Percentiles rank a stretch among this genome's conserved stretches.
These are phyloP conservation scores for Lentinula lateritia DNA, from an alignment of 768 basidiomycete species.

Conservation along the genomic window DNA sequence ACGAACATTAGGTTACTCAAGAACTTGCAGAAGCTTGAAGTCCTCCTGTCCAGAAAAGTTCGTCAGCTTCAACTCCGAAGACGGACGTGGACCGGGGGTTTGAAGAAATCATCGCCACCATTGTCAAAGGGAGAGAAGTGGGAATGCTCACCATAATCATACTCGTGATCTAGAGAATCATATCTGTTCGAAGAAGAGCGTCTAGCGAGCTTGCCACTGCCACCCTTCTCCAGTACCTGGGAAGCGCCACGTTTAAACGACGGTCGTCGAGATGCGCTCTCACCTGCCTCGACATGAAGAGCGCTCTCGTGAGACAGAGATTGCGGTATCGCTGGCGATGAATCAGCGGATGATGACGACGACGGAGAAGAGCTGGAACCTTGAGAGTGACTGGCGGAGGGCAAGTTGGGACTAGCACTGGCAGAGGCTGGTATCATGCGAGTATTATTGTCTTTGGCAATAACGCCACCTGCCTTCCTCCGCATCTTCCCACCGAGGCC, in stretches of 20 bases:
- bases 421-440: neutral
- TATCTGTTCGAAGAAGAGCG: neutral
- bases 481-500: slow-evolving; percentile 29
- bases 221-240: slow-evolving; percentile 53
- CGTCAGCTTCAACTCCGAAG: neutral
- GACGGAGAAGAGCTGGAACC: neutral
- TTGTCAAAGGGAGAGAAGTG: neutral
- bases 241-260: slow-evolving; percentile 71
- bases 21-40: neutral
- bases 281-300: slow-evolving; percentile 14
- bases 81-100: neutral
- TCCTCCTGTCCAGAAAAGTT: neutral
- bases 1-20: neutral
- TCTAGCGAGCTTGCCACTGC: slow-evolving; percentile 1
- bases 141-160: neutral
- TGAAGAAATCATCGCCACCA: neutral
- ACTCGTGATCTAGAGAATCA: neutral
- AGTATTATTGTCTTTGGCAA: neutral
- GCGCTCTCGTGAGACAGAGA: slow-evolving; percentile 9
- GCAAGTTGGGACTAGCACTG: neutral
- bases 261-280: slow-evolving; percentile 33
- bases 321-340: slow-evolving; percentile 12
- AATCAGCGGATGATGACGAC: slow-evolving; percentile 12
- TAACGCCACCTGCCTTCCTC: slow-evolving; percentile 11
- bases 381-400: neutral